Evolutionary conservation across 2,329 filamentous ascomycete species (phyloP).

Genomic region (Fusarium sacchari): DNA sequence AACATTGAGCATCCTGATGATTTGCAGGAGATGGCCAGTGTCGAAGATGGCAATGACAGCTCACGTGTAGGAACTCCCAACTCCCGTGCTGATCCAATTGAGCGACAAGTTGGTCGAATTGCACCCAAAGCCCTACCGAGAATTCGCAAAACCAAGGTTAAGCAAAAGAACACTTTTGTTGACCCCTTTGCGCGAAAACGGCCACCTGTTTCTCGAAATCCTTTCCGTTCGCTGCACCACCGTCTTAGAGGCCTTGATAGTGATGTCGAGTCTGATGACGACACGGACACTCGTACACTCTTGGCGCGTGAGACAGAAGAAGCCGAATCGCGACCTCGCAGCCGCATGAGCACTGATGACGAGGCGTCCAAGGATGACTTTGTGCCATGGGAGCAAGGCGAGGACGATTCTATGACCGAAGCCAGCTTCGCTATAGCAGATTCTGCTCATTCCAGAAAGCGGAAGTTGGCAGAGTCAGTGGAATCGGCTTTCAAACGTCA

Average conservation of each 20-base stretch:
- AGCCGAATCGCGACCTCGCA: conserved; percentile 82
- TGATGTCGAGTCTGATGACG: conserved; percentile 91
- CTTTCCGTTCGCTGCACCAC: conserved; percentile 84
- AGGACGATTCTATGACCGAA: conserved; percentile 77
- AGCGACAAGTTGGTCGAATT: conserved; percentile 67
- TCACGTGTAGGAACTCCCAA: conserved; percentile 73
- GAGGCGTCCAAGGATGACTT: conserved; percentile 63
- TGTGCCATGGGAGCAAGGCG: conserved; percentile 58
- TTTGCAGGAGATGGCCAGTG: conserved; percentile 59
- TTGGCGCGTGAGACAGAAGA: conserved; percentile 85
- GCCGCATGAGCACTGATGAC: conserved; percentile 74
- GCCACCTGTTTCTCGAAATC: conserved; percentile 65
- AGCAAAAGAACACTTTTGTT: conserved; percentile 70
- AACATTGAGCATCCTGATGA: conserved; percentile 78
- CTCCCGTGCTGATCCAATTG: conserved; percentile 68
- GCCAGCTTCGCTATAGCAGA: conserved; percentile 75
- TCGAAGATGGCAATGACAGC: conserved; percentile 70
- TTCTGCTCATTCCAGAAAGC: conserved; percentile 68
- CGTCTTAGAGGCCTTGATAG: conserved; percentile 68
- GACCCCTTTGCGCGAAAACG: conserved; percentile 74
- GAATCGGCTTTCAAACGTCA: conserved; percentile 79
- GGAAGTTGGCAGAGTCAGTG: conserved; percentile 75
- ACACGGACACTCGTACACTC: conserved; percentile 65
- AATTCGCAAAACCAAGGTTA: conserved; percentile 75
- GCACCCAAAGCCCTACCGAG: conserved; percentile 73